A percentile compares a stretch with the other conserved stretches of the same genome.
Evolutionary conservation across 176 grass and related monocot genomes (phyloP).

Genomic region (Zizania latifolia): DNA sequence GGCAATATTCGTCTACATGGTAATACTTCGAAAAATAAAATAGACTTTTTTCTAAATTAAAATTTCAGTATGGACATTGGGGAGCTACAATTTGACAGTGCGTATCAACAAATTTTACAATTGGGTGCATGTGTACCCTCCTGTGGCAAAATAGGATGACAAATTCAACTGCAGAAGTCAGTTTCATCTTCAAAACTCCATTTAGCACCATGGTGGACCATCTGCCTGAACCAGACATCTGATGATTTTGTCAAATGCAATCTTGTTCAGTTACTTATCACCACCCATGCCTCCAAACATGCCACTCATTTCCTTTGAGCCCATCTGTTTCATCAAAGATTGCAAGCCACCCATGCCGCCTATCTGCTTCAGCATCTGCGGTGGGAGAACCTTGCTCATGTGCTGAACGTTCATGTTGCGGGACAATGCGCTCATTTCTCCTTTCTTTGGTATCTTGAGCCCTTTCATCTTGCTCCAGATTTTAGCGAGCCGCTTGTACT

Average conservation of each 20-base stretch:
- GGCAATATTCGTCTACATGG: no score
- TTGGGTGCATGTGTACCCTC: background rate
- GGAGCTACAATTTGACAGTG: no score
- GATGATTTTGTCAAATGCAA: background rate
- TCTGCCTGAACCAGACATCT: background rate
- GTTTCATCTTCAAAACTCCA: background rate
- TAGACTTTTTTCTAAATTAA: no score
- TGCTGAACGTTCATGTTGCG: conserved; percentile 76
- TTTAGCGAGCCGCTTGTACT: conserved; percentile 91
- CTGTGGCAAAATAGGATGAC: background rate
- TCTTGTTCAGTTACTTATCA: conserved; percentile 17
- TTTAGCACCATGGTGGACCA: background rate
- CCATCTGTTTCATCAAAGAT: conserved; percentile 89
- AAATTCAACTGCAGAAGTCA: background rate
- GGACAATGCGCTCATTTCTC: conserved; percentile 67
- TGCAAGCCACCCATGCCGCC: conserved; percentile 76
- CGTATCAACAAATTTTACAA: no score
- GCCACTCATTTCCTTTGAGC: conserved; percentile 63
- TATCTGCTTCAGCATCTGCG: conserved; percentile 89
- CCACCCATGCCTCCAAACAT: conserved; percentile 63
- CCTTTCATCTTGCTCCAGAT: conserved; percentile 93
- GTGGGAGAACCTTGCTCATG: conserved; percentile 75
- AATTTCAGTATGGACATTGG: no score
- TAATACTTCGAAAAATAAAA: no score
- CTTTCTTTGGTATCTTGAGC: conserved; percentile 78